Evolutionary conservation across 1,284 basidiomycete species (phyloP).

Genomic region (Ustilago sp.): DNA sequence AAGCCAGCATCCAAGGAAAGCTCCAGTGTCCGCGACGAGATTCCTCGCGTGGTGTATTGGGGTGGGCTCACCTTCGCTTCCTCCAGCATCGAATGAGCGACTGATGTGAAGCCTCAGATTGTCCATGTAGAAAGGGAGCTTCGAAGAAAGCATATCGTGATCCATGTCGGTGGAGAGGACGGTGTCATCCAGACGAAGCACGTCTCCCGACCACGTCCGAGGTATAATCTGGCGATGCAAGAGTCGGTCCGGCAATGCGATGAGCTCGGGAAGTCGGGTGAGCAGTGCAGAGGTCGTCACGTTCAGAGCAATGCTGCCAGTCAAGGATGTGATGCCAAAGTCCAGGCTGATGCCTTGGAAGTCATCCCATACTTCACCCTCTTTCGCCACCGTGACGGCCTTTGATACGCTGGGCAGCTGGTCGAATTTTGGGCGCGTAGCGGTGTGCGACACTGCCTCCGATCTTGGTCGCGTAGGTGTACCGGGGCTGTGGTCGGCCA

Average conservation of each 20-base stretch:
- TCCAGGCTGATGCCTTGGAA: slow-evolving; percentile 55
- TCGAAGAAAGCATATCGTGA: slow-evolving; percentile 16
- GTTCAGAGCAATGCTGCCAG: slow-evolving; percentile 12
- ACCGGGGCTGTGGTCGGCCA: slow-evolving; percentile 20
- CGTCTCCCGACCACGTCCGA: slow-evolving; percentile 24
- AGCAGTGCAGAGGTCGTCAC: slow-evolving; percentile 6
- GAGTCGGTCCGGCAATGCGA: slow-evolving; percentile 31
- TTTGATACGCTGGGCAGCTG: not conserved
- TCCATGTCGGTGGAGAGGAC: slow-evolving; percentile 32
- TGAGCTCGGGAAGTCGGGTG: slow-evolving; percentile 24
- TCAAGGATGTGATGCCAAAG: slow-evolving; percentile 58
- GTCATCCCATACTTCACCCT: slow-evolving; percentile 41
- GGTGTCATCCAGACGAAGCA: slow-evolving; percentile 42
- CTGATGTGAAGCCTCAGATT: slow-evolving; percentile 27
- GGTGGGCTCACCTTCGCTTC: not conserved
- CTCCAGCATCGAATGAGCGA: slow-evolving; percentile 10
- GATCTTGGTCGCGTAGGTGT: slow-evolving; percentile 22
- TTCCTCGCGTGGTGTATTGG: slow-evolving; percentile 10
- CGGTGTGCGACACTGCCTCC: not conserved
- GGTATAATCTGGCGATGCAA: slow-evolving; percentile 23
- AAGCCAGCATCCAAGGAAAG: slow-evolving; percentile 37
- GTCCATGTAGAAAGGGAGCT: slow-evolving; percentile 30
- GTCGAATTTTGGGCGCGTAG: not conserved
- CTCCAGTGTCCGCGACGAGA: slow-evolving; percentile 26
- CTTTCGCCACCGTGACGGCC: not conserved